Conservation (phyloP, 208 protist species). For the Leishmania amazonensis region DNA sequence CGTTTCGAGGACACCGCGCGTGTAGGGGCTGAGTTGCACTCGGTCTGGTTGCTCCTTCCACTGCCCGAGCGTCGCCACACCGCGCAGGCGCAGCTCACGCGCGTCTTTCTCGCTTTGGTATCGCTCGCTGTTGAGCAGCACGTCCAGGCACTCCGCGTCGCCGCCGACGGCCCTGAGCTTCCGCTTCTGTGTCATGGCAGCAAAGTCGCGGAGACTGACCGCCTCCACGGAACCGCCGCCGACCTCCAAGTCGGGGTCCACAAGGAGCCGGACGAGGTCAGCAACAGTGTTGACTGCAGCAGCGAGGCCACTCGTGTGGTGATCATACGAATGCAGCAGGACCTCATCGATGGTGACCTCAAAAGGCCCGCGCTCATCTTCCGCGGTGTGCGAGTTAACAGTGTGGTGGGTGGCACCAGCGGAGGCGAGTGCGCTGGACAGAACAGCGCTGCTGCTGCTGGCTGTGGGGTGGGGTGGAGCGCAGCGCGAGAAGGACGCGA, state of each 20-base stretch:
- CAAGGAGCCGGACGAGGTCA: slow-evolving; percentile 60
- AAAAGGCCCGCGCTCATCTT: slow-evolving; percentile 13
- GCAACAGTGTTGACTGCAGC: slow-evolving; percentile 32
- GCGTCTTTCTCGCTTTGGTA: slow-evolving; percentile 71
- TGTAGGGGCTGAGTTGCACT: slow-evolving; percentile 63
- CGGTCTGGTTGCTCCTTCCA: slow-evolving; percentile 80
- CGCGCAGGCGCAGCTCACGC: slow-evolving; percentile 64
- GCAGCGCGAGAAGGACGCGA: slow-evolving; percentile 4
- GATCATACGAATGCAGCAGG: slow-evolving; percentile 2
- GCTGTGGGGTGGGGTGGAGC: not conserved
- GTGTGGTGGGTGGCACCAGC: not conserved
- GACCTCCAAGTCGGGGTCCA: slow-evolving; percentile 48
- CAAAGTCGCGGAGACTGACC: slow-evolving; percentile 71
- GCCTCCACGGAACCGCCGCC: slow-evolving; percentile 52
- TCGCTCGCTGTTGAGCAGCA: slow-evolving; percentile 59
- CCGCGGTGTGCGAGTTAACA: not conserved
- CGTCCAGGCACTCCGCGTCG: slow-evolving; percentile 52
- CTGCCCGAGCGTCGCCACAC: slow-evolving; percentile 64
- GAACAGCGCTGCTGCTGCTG: slow-evolving; percentile 2
- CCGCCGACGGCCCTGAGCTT: slow-evolving; percentile 61
- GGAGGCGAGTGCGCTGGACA: not conserved
- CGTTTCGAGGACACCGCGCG: slow-evolving; percentile 62
- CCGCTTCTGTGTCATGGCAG: slow-evolving; percentile 62
- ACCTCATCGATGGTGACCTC: slow-evolving; percentile 35
- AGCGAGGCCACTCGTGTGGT: not conserved